These are phyloP conservation scores for Microcyclosporella mali DNA, from an alignment of 2,329 filamentous ascomycete genomes.

Conservation along the genomic window DNA sequence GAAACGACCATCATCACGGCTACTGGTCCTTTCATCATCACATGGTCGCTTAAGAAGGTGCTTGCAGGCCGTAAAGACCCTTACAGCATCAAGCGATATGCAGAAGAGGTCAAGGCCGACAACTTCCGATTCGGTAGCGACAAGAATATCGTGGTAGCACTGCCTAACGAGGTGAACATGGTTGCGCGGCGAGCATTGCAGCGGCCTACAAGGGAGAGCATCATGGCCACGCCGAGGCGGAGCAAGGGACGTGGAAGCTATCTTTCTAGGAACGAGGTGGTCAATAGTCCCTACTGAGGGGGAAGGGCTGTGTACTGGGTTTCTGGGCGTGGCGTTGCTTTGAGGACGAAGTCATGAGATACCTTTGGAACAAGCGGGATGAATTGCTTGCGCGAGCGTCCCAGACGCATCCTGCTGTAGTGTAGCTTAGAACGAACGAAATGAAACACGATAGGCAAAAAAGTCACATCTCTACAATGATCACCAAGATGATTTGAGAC, in stretches of 20 bases:
- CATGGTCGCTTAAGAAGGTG: slow-evolving; percentile 92
- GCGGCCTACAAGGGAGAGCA: slow-evolving; percentile 87
- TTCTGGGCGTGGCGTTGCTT: too few relatives aligned
- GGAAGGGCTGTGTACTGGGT: too few relatives aligned
- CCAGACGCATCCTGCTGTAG: too few relatives aligned
- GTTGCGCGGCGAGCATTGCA: slow-evolving; percentile 79
- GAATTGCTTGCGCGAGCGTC: too few relatives aligned
- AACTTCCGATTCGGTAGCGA: slow-evolving; percentile 97
- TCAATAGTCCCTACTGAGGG: slow-evolving; percentile 61
- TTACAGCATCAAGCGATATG: slow-evolving; percentile 94
- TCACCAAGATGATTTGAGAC: too few relatives aligned
- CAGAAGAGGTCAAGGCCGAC: slow-evolving; percentile 92
- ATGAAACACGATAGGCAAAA: too few relatives aligned
- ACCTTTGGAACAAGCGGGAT: too few relatives aligned
- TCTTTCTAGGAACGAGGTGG: slow-evolving; percentile 74
- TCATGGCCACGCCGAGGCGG: slow-evolving; percentile 47
- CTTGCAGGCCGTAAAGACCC: slow-evolving; percentile 73
- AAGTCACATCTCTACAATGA: too few relatives aligned
- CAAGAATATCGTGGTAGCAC: slow-evolving; percentile 94
- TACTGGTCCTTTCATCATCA: slow-evolving; percentile 92
- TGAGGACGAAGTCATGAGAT: too few relatives aligned
- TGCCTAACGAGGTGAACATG: slow-evolving; percentile 98
- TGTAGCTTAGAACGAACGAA: too few relatives aligned
- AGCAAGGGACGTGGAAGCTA: slow-evolving; percentile 52
- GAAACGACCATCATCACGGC: slow-evolving; percentile 97